phyloP scores from a whole-genome alignment of 2,329 filamentous ascomycete genomes.

The Exserohilum turcica region DNA sequence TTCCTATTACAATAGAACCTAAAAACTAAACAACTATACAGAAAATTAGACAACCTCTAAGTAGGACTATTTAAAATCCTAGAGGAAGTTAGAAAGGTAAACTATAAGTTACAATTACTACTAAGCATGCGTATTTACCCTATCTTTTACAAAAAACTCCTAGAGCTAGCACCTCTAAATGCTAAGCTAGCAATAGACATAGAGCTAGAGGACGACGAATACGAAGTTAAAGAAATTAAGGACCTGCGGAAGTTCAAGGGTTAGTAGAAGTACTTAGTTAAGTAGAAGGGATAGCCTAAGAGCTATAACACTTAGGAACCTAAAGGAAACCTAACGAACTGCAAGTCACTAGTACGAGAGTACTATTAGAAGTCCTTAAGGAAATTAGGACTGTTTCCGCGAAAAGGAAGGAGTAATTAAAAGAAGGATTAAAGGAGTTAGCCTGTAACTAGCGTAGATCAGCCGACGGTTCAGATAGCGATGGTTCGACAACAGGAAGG shows the following conservation, averaged over 20 bases:
- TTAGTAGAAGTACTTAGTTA: not conserved
- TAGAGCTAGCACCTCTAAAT: not conserved
- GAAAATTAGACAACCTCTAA: not conserved
- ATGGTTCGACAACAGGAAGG: not conserved
- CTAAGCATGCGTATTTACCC: not conserved
- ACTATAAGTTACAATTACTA: not conserved
- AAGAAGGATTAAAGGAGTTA: not conserved
- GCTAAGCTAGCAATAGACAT: not conserved
- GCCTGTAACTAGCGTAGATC: not conserved
- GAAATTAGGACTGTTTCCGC: not conserved
- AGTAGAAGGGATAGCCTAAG: not conserved
- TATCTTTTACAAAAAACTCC: constrained; percentile 4
- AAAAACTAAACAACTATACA: not conserved
- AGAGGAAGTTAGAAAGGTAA: not conserved
- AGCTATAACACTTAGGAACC: not conserved
- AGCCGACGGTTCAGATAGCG: not conserved
- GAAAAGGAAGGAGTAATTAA: not conserved
- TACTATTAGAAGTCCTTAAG: not conserved
- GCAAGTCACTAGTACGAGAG: not conserved
- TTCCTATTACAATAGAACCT: not conserved
- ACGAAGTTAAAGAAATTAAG: not conserved
- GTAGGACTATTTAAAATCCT: not conserved
- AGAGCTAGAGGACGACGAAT: not conserved
- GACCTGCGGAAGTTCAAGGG: not conserved
- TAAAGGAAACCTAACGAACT: not conserved